Percentiles rank a stretch among this genome's conserved stretches.
These are phyloP conservation scores for Coleophoma cylindrospora DNA, from an alignment of 2,329 filamentous ascomycete species.

Conservation along the genomic window DNA sequence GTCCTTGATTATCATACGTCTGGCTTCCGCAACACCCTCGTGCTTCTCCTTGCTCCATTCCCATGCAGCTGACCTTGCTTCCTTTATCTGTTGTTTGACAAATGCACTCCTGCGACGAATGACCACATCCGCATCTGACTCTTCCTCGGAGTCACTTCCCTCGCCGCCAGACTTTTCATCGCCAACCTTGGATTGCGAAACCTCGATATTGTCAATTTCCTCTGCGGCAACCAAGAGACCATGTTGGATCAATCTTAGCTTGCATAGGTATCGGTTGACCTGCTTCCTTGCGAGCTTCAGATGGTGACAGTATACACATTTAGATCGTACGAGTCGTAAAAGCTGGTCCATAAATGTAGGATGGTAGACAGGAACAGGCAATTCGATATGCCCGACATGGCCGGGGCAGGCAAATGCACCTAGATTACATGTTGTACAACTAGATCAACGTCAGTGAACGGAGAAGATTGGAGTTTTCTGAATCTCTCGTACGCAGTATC, in stretches of 20 bases:
- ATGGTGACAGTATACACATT: conserved; percentile 87
- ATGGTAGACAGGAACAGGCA: conserved; percentile 91
- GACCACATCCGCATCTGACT: conserved; percentile 37
- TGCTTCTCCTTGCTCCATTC: conserved; percentile 58
- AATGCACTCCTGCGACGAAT: conserved; percentile 58
- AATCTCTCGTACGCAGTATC: conserved; percentile 65
- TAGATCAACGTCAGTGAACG: conserved; percentile 30
- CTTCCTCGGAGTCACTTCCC: conserved; percentile 22
- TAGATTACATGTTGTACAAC: conserved; percentile 89
- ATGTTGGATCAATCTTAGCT: conserved; percentile 78
- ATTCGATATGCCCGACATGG: conserved; percentile 90
- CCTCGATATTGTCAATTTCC: conserved; percentile 38
- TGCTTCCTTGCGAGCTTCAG: conserved; percentile 75
- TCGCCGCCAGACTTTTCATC: conserved; percentile 11
- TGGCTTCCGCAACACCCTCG: conserved; percentile 73
- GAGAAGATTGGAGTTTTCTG: no score
- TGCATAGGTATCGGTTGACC: conserved; percentile 76
- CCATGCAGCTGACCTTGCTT: conserved; percentile 37
- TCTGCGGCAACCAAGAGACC: conserved; percentile 68
- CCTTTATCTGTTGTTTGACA: conserved; percentile 67
- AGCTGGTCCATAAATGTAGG: conserved; percentile 95
- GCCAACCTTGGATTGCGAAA: conserved; percentile 13
- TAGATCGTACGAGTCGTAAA: conserved; percentile 75
- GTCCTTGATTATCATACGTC: conserved; percentile 71
- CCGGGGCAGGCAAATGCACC: conserved; percentile 80